Evolutionary conservation across 495 filamentous ascomycete genomes (phyloP).

Genomic region (Chaetomium fimeti): DNA sequence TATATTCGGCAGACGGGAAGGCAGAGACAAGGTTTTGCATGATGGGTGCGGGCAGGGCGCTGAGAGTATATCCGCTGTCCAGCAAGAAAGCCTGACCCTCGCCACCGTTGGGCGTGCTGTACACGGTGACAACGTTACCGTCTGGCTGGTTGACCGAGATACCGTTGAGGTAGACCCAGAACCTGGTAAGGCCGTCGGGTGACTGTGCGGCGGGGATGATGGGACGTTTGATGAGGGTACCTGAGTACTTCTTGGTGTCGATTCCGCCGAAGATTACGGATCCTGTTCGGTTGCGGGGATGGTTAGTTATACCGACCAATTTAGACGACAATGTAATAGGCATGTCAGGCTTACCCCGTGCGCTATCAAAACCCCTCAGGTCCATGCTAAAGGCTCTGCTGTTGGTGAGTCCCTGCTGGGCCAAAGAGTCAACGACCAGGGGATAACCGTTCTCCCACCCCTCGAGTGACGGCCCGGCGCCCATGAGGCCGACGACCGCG

Average conservation of each 20-base stretch:
- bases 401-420: slow-evolving; percentile 58
- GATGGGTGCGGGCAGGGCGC: slow-evolving; percentile 26
- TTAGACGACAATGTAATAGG: neutral
- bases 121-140: slow-evolving; percentile 22
- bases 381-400: slow-evolving; percentile 72
- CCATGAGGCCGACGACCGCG: slow-evolving; percentile 63
- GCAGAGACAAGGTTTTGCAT: slow-evolving; percentile 28
- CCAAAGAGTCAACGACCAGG: slow-evolving; percentile 63
- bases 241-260: slow-evolving; percentile 78
- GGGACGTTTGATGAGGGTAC: slow-evolving; percentile 54
- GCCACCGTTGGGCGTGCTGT: slow-evolving; percentile 13
- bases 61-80: slow-evolving; percentile 32
- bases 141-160: slow-evolving; percentile 27
- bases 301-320: neutral
- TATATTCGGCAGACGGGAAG: slow-evolving; percentile 47
- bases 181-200: slow-evolving; percentile 26
- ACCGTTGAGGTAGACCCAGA: slow-evolving; percentile 23
- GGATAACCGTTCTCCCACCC: slow-evolving; percentile 55
- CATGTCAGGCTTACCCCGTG: slow-evolving; percentile 45
- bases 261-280: slow-evolving; percentile 79
- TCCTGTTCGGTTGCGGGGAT: neutral
- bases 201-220: slow-evolving; percentile 32
- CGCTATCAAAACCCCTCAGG: slow-evolving; percentile 40
- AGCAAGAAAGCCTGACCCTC: slow-evolving; percentile 24
- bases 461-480: slow-evolving; percentile 59